A percentile compares a stretch with the other conserved stretches of the same genome.
Evolutionary conservation across 2,329 filamentous ascomycete species (phyloP).

Genomic region (Microdochium paspali): DNA sequence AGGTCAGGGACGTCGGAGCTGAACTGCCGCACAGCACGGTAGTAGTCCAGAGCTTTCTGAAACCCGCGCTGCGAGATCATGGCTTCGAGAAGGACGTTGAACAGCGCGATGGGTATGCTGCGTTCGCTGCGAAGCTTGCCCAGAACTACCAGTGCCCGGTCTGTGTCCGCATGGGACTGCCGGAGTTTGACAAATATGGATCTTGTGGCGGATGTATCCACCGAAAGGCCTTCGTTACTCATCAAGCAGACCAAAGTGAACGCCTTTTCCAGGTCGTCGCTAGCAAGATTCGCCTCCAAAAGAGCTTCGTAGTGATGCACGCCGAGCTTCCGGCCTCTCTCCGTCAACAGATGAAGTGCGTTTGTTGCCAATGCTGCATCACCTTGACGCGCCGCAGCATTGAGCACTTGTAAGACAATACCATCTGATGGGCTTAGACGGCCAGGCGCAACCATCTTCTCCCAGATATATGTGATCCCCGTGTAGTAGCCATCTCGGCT

Average conservation of each 20-base stretch:
- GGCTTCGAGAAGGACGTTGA: conserved; percentile 31
- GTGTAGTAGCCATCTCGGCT: conserved; percentile 53
- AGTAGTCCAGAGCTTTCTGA: conserved; percentile 22
- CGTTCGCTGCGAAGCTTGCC: conserved; percentile 35
- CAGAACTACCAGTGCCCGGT: conserved; percentile 46
- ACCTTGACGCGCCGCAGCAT: conserved; percentile 58
- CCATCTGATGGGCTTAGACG: conserved; percentile 56
- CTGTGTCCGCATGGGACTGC: conserved; percentile 31
- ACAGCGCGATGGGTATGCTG: conserved; percentile 24
- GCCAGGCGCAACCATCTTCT: conserved; percentile 42
- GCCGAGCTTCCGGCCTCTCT: conserved; percentile 46
- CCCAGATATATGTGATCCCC: conserved; percentile 65
- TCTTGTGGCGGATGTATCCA: conserved; percentile 51
- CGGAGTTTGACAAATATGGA: conserved; percentile 50
- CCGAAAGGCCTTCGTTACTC: conserved; percentile 49
- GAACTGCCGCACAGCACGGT: conserved; percentile 24
- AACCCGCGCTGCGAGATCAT: conserved; percentile 12
- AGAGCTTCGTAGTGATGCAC: conserved; percentile 73
- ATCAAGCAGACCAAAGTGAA: conserved; percentile 67
- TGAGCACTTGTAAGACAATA: conserved; percentile 59
- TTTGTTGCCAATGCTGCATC: conserved; percentile 62
- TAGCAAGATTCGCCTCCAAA: conserved; percentile 56
- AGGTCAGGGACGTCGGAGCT: conserved; percentile 22
- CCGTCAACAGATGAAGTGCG: conserved; percentile 56
- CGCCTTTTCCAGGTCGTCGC: conserved; percentile 53